Percentiles rank a stretch among this genome's conserved stretches.
Evolutionary conservation across 352 stramenopile genomes (phyloP).

Genomic region (Pelagophyceae sp.): DNA sequence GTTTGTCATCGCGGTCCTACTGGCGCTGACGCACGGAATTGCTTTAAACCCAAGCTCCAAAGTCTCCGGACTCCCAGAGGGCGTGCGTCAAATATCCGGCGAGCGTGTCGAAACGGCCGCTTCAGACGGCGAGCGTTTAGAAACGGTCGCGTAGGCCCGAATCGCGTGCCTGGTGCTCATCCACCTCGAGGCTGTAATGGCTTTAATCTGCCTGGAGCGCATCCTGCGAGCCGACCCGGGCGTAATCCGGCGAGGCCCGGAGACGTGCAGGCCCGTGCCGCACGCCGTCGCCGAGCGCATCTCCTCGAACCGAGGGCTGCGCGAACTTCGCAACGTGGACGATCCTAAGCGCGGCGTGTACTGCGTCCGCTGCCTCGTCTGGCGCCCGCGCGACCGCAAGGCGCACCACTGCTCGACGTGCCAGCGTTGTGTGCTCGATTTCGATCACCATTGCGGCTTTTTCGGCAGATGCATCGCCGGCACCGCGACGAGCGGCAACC

Average conservation of each 20-base stretch:
- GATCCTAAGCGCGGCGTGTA: background rate
- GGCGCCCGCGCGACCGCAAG: background rate
- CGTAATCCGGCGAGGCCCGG: background rate
- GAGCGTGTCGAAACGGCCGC: no score
- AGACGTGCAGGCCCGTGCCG: background rate
- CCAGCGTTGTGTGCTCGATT: background rate
- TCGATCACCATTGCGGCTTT: constrained; percentile 19
- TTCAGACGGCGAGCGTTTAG: no score
- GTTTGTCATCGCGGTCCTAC: background rate
- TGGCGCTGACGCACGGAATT: background rate
- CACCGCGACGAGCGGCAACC: background rate
- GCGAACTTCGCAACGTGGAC: background rate
- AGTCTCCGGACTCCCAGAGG: background rate
- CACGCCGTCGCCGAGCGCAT: background rate
- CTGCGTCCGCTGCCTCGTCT: constrained; percentile 15
- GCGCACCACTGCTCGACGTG: constrained; percentile 11
- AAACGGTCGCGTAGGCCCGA: no score
- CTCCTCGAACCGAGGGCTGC: background rate
- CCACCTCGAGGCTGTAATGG: background rate
- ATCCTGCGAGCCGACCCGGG: background rate
- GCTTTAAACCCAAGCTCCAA: background rate
- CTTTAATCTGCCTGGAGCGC: background rate
- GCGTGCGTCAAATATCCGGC: no score
- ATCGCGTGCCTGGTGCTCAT: background rate
- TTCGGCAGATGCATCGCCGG: constrained; percentile 10